A percentile compares a stretch with the other conserved stretches of the same genome.
Evolutionary conservation across 768 basidiomycete genomes (phyloP).

Genomic region (Pleurotus citrinopileatus): DNA sequence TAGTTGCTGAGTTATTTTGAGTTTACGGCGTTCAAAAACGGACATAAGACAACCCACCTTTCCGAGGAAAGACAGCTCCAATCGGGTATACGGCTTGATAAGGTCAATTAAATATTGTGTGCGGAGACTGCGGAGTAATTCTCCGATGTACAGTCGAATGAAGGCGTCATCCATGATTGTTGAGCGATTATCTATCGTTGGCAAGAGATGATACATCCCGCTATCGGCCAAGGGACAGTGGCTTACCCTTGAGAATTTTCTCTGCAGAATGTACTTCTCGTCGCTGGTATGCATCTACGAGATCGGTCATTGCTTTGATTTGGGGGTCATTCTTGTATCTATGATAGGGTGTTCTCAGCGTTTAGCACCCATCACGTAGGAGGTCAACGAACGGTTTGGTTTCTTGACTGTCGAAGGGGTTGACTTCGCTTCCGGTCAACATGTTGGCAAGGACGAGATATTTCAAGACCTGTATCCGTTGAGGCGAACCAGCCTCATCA

Average conservation of each 20-base stretch:
- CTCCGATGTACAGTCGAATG: constrained; percentile 94
- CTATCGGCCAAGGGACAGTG: too few species aligned
- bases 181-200: constrained; percentile 74
- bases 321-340: constrained; percentile 96
- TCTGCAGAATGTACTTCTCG: constrained; percentile 97
- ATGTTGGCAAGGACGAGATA: constrained; percentile 98
- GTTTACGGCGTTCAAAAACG: neutral
- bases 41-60: constrained; percentile 48
- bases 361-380: neutral
- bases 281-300: constrained; percentile 95
- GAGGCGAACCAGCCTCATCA: constrained; percentile 95
- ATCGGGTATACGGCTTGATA: constrained; percentile 94
- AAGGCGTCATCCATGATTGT: constrained; percentile 97
- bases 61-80: constrained; percentile 91
- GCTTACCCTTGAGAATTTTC: constrained; percentile 83
- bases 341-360: neutral
- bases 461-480: constrained; percentile 96
- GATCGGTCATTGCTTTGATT: constrained; percentile 96
- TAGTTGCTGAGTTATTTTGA: constrained; percentile 65
- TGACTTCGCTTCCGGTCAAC: constrained; percentile 97
- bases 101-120: constrained; percentile 98
- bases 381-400: constrained; percentile 80
- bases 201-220: neutral
- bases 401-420: constrained; percentile 99
- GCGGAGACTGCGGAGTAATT: constrained; percentile 88